These are phyloP conservation scores for Luvunga scandens DNA, from an alignment of 345 rosid genomes.

Conservation along the genomic window DNA sequence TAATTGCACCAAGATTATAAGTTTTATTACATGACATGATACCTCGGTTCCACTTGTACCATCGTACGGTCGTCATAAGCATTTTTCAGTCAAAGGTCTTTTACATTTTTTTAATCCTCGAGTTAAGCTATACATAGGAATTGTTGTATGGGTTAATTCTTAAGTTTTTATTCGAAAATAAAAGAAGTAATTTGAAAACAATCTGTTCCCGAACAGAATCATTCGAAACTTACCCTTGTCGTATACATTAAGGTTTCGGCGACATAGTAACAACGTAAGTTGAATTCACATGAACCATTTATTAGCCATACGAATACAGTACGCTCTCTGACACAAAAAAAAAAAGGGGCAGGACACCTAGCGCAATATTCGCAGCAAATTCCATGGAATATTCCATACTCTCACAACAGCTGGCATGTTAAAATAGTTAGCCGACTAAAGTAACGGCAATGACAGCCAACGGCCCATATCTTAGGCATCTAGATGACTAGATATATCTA, in stretches of 20 bases:
- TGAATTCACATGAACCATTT: neutral
- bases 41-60: no score
- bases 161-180: no score
- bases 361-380: neutral
- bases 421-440: neutral
- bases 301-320: no score
- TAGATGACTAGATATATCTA: neutral
- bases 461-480: neutral
- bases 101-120: neutral
- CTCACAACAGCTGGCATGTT: no score
- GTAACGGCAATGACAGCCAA: neutral
- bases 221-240: no score
- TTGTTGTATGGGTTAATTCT: neutral
- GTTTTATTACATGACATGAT: no score
- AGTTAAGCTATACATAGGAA: neutral
- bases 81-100: no score
- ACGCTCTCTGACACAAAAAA: no score
- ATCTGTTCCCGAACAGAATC: no score
- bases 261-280: neutral
- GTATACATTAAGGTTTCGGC: neutral
- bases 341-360: neutral
- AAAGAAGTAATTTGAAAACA: no score
- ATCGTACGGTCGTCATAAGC: no score
- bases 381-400: constrained; percentile 4
- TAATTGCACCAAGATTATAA: neutral